Evolutionary conservation across 805 yeast species (phyloP).

Genomic region (Tetrapisispora fleetii): DNA sequence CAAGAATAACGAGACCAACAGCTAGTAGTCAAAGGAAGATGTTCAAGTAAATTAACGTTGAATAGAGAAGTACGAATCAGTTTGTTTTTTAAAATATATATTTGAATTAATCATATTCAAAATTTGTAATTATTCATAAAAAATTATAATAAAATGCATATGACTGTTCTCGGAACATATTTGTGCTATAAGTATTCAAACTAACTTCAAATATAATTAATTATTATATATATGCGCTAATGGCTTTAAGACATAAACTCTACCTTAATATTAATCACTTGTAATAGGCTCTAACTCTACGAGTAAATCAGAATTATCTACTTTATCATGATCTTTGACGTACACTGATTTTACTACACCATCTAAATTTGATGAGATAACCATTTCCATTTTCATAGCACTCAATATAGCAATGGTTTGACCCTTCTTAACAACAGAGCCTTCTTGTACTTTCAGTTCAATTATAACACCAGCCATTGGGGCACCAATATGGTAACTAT

Average conservation of each 20-base stretch:
- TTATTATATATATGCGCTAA: neutral
- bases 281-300: slow-evolving; percentile 37
- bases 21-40: slow-evolving; percentile 20
- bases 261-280: neutral
- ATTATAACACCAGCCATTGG: slow-evolving; percentile 98
- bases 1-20: slow-evolving; percentile 18
- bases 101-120: neutral
- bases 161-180: no score
- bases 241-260: neutral
- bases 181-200: no score
- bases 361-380: slow-evolving; percentile 77
- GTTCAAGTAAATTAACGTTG: slow-evolving; percentile 11
- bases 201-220: no score
- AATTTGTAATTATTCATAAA: neutral
- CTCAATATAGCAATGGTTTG: slow-evolving; percentile 85
- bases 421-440: slow-evolving; percentile 84
- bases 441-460: slow-evolving; percentile 80
- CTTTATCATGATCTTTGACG: slow-evolving; percentile 86
- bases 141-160: no score
- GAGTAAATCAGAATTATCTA: slow-evolving; percentile 83
- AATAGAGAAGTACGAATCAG: neutral
- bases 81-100: neutral
- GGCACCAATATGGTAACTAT: slow-evolving; percentile 88
- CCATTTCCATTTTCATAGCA: slow-evolving; percentile 99
- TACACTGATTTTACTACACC: slow-evolving; percentile 70